Evolutionary conservation across 305 asterid species (phyloP), one percentile per base, ranked within the genome.

Genomic region (Fraxinus sp.): DNA sequence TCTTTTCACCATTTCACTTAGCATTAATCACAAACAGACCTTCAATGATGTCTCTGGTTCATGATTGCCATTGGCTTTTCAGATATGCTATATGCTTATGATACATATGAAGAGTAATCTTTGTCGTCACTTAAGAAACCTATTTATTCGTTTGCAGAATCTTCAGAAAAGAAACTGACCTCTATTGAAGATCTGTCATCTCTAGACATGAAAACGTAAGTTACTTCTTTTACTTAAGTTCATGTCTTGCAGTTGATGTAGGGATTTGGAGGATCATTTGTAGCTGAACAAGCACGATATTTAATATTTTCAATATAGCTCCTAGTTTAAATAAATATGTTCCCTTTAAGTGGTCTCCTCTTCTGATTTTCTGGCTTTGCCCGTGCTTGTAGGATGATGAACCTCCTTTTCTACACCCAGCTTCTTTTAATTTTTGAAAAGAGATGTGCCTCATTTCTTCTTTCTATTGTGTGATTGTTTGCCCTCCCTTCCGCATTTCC

Each of bases 181-280:
- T 84, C 94, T 75, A 76, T 91, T 82, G 94, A 95, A 76, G 97
- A 93, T 36, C 87, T 95, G 81, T 85, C 99, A 79, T 90, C 95
- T 79, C 87, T 95, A 89, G 97, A 91, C 86, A 79, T 93, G 81
- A 95, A 94, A 88, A 88, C 97, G 99, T 95, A 86, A 90, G 98
- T 90, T 49, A 74, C 78, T 75, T 73, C 4, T 39, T 62, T 22
- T 20, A 22, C 24, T 22, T 22, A 22, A 22, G 24, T 22, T 22
- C 78, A 35, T 78, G 77, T 13, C 76, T 44, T 78, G 74, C 46
- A 36, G 66, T 46, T 39, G 70, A 75, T 78, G 16, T 59, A 9
- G 57, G n/a, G 74, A 28, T 14, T 68, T 28, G 36, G 74, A 26
- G 18, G 4, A 68, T 11, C 35, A 28, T 68, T 68, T 68, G 37